A percentile compares a stretch with the other conserved stretches of the same genome.
phyloP scores from a whole-genome alignment of 805 yeast species.

The Nakazawaea laoshanensis region DNA sequence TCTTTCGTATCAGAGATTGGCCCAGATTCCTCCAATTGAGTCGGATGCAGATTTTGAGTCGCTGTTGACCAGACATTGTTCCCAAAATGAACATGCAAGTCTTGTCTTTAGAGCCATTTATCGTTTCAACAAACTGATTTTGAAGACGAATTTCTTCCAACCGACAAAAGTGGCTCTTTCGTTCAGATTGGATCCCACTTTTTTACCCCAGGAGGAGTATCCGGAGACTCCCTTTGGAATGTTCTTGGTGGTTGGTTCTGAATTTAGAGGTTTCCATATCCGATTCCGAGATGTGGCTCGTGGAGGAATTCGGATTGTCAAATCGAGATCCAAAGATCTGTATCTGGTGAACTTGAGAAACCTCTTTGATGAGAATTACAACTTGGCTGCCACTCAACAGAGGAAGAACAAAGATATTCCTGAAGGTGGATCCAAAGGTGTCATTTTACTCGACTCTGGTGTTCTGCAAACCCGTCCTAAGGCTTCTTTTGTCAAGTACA shows the following conservation, averaged over 20 bases:
- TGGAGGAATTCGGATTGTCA: constrained; percentile 96
- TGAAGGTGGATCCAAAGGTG: constrained; percentile 99
- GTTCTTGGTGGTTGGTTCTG: constrained; percentile 93
- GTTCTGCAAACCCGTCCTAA: constrained; percentile 71
- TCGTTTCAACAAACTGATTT: constrained; percentile 75
- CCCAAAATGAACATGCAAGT: constrained; percentile 74
- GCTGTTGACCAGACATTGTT: constrained; percentile 57
- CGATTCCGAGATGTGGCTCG: constrained; percentile 96
- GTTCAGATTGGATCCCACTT: constrained; percentile 80
- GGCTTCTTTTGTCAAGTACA: constrained; percentile 84
- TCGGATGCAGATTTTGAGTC: constrained; percentile 68
- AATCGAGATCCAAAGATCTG: constrained; percentile 77
- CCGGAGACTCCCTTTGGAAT: constrained; percentile 92
- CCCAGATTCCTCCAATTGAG: constrained; percentile 68
- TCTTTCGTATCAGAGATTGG: constrained; percentile 76
- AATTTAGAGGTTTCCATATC: constrained; percentile 95
- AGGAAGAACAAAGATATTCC: constrained; percentile 96
- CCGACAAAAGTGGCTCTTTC: constrained; percentile 94
- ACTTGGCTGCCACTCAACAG: constrained; percentile 93
- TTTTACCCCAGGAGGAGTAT: constrained; percentile 79
- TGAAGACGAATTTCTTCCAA: constrained; percentile 90
- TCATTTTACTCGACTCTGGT: constrained; percentile 69
- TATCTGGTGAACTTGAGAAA: constrained; percentile 79
- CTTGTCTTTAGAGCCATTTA: constrained; percentile 76
- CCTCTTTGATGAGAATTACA: constrained; percentile 93